phyloP scores from a whole-genome alignment of 129 eudicot genomes.

The Tanacetum coccineum region DNA sequence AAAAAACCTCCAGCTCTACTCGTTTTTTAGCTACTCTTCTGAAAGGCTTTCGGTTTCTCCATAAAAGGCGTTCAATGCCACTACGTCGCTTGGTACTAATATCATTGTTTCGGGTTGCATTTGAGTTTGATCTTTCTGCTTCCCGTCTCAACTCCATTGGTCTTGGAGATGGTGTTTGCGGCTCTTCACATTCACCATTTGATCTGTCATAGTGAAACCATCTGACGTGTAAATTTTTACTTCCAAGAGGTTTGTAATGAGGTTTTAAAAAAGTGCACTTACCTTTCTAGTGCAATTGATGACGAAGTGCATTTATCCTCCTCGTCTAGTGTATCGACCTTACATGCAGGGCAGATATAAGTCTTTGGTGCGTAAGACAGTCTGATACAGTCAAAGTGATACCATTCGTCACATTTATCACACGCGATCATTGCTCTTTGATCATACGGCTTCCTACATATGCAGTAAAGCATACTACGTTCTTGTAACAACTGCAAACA shows the following conservation, averaged over 20 bases:
- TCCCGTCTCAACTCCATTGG: conserved; percentile 50
- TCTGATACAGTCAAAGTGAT: conserved; percentile 87
- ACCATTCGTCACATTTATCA: conserved; percentile 97
- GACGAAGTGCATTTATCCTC: conserved; percentile 40
- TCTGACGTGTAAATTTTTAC: neutral
- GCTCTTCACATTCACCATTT: conserved; percentile 59
- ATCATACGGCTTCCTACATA: conserved; percentile 88
- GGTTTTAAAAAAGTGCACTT: conserved; percentile 17
- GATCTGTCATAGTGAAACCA: conserved; percentile 42
- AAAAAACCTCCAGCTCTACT: conserved; percentile 48
- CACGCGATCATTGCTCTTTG: conserved; percentile 91
- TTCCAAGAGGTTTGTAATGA: neutral
- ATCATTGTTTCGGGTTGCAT: conserved; percentile 20
- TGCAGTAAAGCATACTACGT: conserved; percentile 94
- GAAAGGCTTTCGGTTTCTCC: conserved; percentile 82
- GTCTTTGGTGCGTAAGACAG: conserved; percentile 61
- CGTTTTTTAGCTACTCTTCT: conserved; percentile 82
- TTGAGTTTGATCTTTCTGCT: conserved; percentile 30
- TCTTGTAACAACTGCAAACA: conserved; percentile 64
- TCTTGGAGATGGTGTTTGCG: conserved; percentile 87
- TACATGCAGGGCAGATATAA: conserved; percentile 88
- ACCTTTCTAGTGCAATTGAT: conserved; percentile 43
- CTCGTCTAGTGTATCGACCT: conserved; percentile 24
- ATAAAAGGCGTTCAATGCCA: conserved; percentile 55
- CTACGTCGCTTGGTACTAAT: conserved; percentile 28